Evolutionary conservation across 306 rosid genomes (phyloP), one percentile per base, ranked within the genome.

Genomic region (Quercus robur): DNA sequence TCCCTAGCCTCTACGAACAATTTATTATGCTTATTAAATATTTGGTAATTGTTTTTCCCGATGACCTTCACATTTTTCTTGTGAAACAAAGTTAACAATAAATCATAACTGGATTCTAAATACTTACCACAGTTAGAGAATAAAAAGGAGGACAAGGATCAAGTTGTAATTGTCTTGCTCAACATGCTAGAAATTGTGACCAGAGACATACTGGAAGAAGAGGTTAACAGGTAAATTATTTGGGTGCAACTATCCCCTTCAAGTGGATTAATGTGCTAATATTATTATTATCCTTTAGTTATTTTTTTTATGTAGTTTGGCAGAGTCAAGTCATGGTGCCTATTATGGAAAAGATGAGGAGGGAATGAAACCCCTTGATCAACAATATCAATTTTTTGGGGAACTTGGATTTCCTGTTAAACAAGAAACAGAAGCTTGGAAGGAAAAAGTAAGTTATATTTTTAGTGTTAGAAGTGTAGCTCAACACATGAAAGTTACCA

Each of bases 141-240:
- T 80, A 81, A 86, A 78, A 57, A 56, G 70, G 97, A 93, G 75
- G 92, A 78, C 84, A 91, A 93, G 85, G 93, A 93, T 82, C 74
- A 90, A 81, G 93, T 95, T 62, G 97, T 93, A 73, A 95, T 95
- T 79, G 88, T 95, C 83, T 86, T 95, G 94, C 91, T 95, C 41
- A 93, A 95, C 88, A 95, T 95, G 97, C 83, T 95, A 25, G 99
- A 95, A 85, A 90, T 95, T 86, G 99, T 90, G 80, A 91, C 98
- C 19, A 90, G 98, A 72, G 99, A 95, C 87, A 90, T 95, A 85
- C 84, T 95, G 87, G 97, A 87, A 2, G 98, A 91, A 71, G 99
- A 93, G 25, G 75, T 82, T 80, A 87, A 90, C 67, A 84, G 84
- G 99, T 93, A 82, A 79, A 81, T 82, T 78, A 59, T 81, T 76